Evolutionary conservation across 2,329 filamentous ascomycete species (phyloP), one percentile per base, ranked within the genome.

Genomic region (Hirsutella thompsonii): DNA sequence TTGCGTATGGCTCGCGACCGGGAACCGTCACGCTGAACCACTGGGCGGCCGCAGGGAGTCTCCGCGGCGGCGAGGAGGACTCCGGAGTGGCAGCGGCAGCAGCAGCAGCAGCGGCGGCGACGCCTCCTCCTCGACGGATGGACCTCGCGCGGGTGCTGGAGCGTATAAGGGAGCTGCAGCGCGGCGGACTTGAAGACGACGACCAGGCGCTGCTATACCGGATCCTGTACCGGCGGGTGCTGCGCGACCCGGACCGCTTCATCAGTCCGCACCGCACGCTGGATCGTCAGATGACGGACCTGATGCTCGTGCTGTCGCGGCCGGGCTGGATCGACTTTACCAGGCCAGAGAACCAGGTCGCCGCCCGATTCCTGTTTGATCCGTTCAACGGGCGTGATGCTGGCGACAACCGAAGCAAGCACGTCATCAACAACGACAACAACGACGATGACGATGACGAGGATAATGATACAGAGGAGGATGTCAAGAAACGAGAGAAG

Each of bases 321-420:
- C 68, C 73, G 0, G 70, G 76, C 43, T 87, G 83, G 83, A 78
- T 82, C 47, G 81, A 88, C 57, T 84, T 86, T 50, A 81, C 79
- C 21, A 66, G 69, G 29, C 72, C 73, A 4, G 74, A 74, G 52
- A 84, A 86, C 51, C 83, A 88, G 52, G 78, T 86, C 19, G 75
- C 81, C 20, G 83, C 83, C 3, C 76, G 79, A 41, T 86, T 81
- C 58, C 81, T 87, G 44, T 79, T 79, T 26, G 23, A 26, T 26
- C 23, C 23, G 23, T 26, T 11, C 23, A 6, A 26, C 23, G 23
- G 23, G 6, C 6, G 23, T 26, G 23, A 11, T 6, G 23, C 6
- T 6, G 23, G 23, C 46, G 74, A n/a, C n/a, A n/a, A n/a, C n/a
- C n/a, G n/a, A n/a, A n/a, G n/a, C n/a, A n/a, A n/a, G n/a, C n/a